These are phyloP conservation scores for Paralagenidium karlingii DNA, from an alignment of 352 stramenopile genomes.

Conservation along the genomic window DNA sequence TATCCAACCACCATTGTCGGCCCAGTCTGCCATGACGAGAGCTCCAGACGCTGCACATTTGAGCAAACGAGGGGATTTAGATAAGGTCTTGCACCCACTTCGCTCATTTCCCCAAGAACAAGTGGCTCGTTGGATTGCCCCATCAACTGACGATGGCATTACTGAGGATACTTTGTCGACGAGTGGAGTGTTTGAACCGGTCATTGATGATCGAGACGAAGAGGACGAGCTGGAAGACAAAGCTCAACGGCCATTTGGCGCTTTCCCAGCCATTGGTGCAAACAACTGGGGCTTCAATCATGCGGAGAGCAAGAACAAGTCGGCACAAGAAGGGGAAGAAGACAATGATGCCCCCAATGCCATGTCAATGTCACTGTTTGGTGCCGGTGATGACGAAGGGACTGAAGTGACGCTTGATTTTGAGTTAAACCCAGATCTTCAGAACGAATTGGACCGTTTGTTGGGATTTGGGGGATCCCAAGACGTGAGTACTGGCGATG, in stretches of 20 bases:
- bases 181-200: neutral
- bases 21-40: too few relatives aligned
- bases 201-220: neutral
- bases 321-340: slow-evolving; percentile 7
- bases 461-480: too few relatives aligned
- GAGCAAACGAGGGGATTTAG: neutral
- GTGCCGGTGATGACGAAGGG: slow-evolving; percentile 43
- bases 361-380: slow-evolving; percentile 77
- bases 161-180: neutral
- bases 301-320: slow-evolving; percentile 1
- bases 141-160: too few relatives aligned
- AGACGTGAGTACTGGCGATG: too few relatives aligned
- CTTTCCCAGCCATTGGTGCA: slow-evolving; percentile 47
- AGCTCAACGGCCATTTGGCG: slow-evolving; percentile 23
- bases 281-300: too few relatives aligned
- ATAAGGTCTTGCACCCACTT: too few relatives aligned
- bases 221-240: neutral
- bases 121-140: too few relatives aligned
- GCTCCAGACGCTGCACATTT: neutral
- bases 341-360: slow-evolving; percentile 19
- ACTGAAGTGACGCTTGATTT: slow-evolving; percentile 82
- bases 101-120: too few relatives aligned
- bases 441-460: slow-evolving; percentile 57
- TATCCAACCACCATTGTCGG: too few relatives aligned
- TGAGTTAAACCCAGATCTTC: slow-evolving; percentile 50